Percentiles rank a stretch among this genome's conserved stretches.
Evolutionary conservation across 805 yeast genomes (phyloP).

Genomic region (Candida pseudoglaebosa): DNA sequence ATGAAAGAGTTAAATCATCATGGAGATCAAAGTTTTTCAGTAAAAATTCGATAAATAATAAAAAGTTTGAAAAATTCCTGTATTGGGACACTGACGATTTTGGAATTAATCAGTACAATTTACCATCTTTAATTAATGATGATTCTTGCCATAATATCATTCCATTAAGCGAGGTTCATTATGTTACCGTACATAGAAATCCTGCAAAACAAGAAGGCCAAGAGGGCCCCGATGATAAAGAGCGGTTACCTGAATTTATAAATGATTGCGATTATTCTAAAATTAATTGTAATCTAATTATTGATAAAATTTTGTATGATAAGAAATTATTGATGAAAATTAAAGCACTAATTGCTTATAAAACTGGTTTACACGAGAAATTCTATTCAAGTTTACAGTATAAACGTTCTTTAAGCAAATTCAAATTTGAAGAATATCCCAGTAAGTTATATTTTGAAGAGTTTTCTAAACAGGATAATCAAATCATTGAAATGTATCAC

Average conservation of each 20-base stretch:
- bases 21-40: background rate
- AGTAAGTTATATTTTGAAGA: background rate
- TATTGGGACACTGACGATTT: slow-evolving; percentile 1
- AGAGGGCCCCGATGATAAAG: background rate
- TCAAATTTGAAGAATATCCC: slow-evolving; percentile 1
- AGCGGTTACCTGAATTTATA: background rate
- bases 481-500: background rate
- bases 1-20: background rate
- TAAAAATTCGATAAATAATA: background rate
- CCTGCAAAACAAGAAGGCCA: background rate
- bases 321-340: slow-evolving; percentile 2
- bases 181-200: background rate
- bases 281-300: slow-evolving; percentile 2
- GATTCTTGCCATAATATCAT: background rate
- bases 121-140: background rate
- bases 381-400: background rate
- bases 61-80: slow-evolving; percentile 3
- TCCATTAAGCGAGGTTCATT: background rate
- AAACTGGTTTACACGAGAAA: background rate
- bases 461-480: background rate
- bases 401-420: background rate
- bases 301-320: slow-evolving; percentile 1
- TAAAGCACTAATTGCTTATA: slow-evolving; percentile 3
- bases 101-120: background rate
- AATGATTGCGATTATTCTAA: slow-evolving; percentile 1